Evolutionary conservation across 208 protist genomes (phyloP).

Genomic region (Hexamita inflata): DNA sequence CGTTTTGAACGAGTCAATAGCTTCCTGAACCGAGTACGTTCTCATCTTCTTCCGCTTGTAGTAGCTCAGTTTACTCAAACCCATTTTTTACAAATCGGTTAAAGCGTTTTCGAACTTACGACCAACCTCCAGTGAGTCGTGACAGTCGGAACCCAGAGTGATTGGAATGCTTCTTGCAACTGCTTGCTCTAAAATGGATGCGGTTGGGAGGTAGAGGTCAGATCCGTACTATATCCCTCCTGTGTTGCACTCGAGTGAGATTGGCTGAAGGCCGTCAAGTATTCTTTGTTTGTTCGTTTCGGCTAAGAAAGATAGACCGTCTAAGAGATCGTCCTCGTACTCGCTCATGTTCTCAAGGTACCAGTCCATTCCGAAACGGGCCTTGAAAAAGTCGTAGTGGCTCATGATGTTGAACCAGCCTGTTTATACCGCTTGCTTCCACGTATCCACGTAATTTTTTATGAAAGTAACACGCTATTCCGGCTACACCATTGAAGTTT

Average conservation of each 20-base stretch:
- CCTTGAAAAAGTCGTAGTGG: conserved; percentile 13
- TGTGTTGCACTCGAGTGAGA: conserved; percentile 11
- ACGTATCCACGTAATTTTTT: neutral
- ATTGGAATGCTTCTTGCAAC: neutral
- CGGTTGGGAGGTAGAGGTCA: conserved; percentile 2
- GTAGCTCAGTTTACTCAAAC: conserved; percentile 7
- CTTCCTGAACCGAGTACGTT: neutral
- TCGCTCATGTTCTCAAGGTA: neutral
- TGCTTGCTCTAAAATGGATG: neutral
- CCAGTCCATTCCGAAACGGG: neutral
- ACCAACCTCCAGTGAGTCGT: neutral
- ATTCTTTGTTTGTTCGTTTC: neutral
- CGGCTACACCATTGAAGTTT: neutral
- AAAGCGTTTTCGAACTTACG: neutral
- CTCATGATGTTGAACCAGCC: conserved; percentile 16
- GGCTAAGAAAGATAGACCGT: neutral
- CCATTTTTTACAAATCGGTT: neutral
- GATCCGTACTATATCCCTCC: neutral
- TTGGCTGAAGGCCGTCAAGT: neutral
- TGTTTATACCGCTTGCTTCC: neutral
- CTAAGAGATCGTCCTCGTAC: neutral
- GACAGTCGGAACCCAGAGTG: neutral
- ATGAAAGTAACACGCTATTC: neutral
- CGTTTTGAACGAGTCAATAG: conserved; percentile 1
- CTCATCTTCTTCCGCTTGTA: neutral